Percentiles rank a stretch among this genome's conserved stretches.
Evolutionary conservation across 1,284 basidiomycete genomes (phyloP).

Genomic region (Caloboletus inedulis): DNA sequence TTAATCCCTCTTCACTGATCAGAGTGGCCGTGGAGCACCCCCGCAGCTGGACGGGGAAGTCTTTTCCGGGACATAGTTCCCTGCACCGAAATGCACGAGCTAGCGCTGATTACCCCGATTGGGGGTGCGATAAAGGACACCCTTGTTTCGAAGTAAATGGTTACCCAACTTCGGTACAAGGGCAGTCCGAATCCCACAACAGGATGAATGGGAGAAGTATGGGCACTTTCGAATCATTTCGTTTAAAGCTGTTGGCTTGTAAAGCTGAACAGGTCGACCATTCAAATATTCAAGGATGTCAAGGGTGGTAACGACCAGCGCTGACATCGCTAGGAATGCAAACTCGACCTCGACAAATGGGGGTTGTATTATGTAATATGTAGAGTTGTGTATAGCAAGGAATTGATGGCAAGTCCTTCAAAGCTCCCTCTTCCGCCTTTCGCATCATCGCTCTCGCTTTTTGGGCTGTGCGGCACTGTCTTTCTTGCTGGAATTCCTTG

Average conservation of each 20-base stretch:
- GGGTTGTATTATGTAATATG: slow-evolving; percentile 21
- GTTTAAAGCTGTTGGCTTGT: neutral
- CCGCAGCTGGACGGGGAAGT: neutral
- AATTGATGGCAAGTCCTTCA: neutral
- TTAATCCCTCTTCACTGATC: neutral
- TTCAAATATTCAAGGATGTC: neutral
- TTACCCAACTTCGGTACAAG: neutral
- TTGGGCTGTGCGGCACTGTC: slow-evolving; percentile 1
- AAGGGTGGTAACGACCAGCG: neutral
- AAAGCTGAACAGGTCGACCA: neutral
- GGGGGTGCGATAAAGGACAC: neutral
- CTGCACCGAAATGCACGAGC: neutral
- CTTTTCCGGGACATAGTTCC: neutral
- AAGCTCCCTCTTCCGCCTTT: slow-evolving; percentile 20
- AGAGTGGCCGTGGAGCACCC: no score
- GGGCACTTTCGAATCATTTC: neutral
- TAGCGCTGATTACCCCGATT: neutral
- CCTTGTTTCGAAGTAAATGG: neutral
- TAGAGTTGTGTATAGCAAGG: slow-evolving; percentile 3
- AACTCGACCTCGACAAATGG: neutral
- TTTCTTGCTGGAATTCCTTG: slow-evolving; percentile 1
- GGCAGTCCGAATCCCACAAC: neutral
- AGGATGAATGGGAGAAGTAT: neutral
- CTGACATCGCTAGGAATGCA: neutral
- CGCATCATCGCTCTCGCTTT: slow-evolving; percentile 9